These are phyloP conservation scores for Telopea speciosissima DNA, from an alignment of 177 flowering plant species.

Conservation along the genomic window DNA sequence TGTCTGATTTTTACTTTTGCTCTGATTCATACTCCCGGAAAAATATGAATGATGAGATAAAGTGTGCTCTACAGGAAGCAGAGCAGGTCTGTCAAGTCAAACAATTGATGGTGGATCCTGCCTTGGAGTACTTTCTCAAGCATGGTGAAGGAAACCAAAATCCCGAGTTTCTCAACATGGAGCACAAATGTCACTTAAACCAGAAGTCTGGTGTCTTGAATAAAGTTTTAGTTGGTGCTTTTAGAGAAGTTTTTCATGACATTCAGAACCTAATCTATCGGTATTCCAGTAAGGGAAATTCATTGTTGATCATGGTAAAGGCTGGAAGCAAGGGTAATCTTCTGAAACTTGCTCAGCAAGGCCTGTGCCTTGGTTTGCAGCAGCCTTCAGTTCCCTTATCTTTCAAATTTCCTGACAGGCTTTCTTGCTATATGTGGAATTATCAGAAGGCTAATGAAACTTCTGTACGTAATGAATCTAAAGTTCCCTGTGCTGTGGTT, in stretches of 20 bases:
- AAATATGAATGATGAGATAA: slow-evolving; percentile 64
- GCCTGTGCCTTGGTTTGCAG: slow-evolving; percentile 81
- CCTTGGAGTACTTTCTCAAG: slow-evolving; percentile 30
- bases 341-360: slow-evolving; percentile 63
- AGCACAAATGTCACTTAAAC: slow-evolving; percentile 26
- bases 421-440: slow-evolving; percentile 60
- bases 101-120: slow-evolving; percentile 46
- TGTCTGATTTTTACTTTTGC: slow-evolving; percentile 63
- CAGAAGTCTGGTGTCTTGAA: slow-evolving; percentile 48
- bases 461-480: slow-evolving; percentile 28
- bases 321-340: slow-evolving; percentile 91
- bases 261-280: slow-evolving; percentile 45
- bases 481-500: slow-evolving; percentile 58
- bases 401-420: slow-evolving; percentile 51
- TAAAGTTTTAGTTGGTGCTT: slow-evolving; percentile 47
- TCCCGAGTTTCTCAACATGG: background rate
- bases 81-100: slow-evolving; percentile 33
- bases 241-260: slow-evolving; percentile 50
- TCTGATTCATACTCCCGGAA: slow-evolving; percentile 38
- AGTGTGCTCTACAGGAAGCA: slow-evolving; percentile 62
- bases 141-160: slow-evolving; percentile 24
- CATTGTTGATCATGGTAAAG: slow-evolving; percentile 64
- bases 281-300: slow-evolving; percentile 50
- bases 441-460: slow-evolving; percentile 20
- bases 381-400: slow-evolving; percentile 53